Percentiles rank a stretch among this genome's conserved stretches.
Conservation (phyloP, 164 flowering plant species). For the Piper betle region DNA sequence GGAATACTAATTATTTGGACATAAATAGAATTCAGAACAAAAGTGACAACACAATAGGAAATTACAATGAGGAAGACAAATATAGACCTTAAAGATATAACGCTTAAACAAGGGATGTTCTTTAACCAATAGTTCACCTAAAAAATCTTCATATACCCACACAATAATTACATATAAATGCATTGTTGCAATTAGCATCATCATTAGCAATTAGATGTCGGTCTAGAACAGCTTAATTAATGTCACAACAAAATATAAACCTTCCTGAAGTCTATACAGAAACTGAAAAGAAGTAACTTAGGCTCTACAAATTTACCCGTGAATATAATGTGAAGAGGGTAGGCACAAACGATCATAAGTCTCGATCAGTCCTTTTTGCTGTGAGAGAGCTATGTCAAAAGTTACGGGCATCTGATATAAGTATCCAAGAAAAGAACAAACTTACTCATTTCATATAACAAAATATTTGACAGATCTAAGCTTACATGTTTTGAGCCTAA, state of each 20-base stretch:
- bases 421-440: constrained; percentile 2
- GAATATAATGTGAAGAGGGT: constrained; percentile 26
- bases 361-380: constrained; percentile 73
- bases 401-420: not conserved
- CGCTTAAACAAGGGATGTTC: no score
- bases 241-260: not conserved
- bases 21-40: no score
- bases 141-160: no score
- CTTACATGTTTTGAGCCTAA: constrained; percentile 72
- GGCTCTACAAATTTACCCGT: constrained; percentile 39
- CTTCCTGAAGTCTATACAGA: not conserved
- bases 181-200: not conserved
- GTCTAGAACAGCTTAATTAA: not conserved
- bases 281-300: constrained; percentile 3
- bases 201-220: not conserved
- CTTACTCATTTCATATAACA: constrained; percentile 3
- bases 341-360: constrained; percentile 39
- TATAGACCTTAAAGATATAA: no score
- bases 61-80: no score
- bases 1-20: no score
- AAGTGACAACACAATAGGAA: no score
- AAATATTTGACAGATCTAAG: not conserved
- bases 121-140: no score
- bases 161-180: not conserved
- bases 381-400: constrained; percentile 29